These are phyloP conservation scores for Sphaerosporella brunnea DNA, from an alignment of 495 filamentous ascomycete species.

Conservation along the genomic window DNA sequence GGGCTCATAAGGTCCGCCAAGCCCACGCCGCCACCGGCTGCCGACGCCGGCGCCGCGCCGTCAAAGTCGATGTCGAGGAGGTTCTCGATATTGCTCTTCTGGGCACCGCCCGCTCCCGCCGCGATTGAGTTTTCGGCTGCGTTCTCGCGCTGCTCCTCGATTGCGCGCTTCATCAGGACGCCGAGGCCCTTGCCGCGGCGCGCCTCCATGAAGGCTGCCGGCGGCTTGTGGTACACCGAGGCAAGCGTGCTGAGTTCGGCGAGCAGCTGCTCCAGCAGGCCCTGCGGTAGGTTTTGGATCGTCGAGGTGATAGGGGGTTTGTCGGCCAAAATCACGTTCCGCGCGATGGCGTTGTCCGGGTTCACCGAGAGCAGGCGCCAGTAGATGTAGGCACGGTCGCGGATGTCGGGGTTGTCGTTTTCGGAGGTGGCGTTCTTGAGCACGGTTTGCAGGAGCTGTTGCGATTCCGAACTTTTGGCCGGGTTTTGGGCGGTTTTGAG, in stretches of 20 bases:
- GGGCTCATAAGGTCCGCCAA: slow-evolving; percentile 78
- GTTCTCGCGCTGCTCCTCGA: slow-evolving; percentile 86
- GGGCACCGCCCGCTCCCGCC: slow-evolving; percentile 35
- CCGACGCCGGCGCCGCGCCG: slow-evolving; percentile 77
- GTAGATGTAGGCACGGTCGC: slow-evolving; percentile 94
- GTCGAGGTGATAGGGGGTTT: slow-evolving; percentile 90
- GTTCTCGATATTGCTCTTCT: slow-evolving; percentile 65
- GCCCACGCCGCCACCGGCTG: slow-evolving; percentile 34
- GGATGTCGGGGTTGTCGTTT: slow-evolving; percentile 92
- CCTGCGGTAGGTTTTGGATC: slow-evolving; percentile 66
- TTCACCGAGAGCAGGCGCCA: slow-evolving; percentile 95
- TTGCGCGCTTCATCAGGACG: slow-evolving; percentile 84
- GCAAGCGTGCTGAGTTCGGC: slow-evolving; percentile 86
- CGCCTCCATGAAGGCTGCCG: slow-evolving; percentile 88
- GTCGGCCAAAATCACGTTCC: slow-evolving; percentile 81
- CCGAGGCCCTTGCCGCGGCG: slow-evolving; percentile 75
- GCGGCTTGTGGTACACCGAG: slow-evolving; percentile 97
- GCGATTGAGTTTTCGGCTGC: slow-evolving; percentile 80
- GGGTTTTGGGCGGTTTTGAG: slow-evolving; percentile 73
- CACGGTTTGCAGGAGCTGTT: slow-evolving; percentile 81
- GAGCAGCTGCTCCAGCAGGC: slow-evolving; percentile 71
- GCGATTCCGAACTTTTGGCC: slow-evolving; percentile 29
- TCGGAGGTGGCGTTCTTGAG: slow-evolving; percentile 81
- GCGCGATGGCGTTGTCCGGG: slow-evolving; percentile 56
- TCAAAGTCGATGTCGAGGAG: slow-evolving; percentile 97